phyloP scores from a whole-genome alignment of 306 rosid genomes.

The Coriaria nepalensis region DNA sequence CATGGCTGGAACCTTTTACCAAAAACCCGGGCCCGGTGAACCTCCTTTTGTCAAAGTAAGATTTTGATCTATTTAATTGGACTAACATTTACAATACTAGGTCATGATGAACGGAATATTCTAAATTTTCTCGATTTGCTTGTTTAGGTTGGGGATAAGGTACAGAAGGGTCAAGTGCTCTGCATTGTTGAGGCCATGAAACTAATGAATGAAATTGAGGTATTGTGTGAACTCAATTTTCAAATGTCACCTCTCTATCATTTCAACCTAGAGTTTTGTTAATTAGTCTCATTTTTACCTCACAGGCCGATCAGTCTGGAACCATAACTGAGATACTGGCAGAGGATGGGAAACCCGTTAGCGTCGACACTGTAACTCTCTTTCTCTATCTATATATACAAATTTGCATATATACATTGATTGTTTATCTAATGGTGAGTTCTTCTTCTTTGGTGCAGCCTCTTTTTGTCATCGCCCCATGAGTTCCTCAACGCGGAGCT shows the following conservation, averaged over 20 bases:
- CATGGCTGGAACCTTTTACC: slow-evolving; percentile 94
- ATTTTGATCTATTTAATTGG: background rate
- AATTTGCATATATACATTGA: too few species aligned
- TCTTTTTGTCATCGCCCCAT: slow-evolving; percentile 16
- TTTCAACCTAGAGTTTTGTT: too few species aligned
- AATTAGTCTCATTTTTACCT: slow-evolving; percentile 8
- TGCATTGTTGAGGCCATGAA: slow-evolving; percentile 98
- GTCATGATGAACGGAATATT: background rate
- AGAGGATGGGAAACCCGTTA: slow-evolving; percentile 74
- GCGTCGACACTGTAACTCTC: slow-evolving; percentile 52
- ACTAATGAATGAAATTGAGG: slow-evolving; percentile 95
- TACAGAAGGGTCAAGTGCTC: slow-evolving; percentile 74
- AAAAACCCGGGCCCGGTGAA: slow-evolving; percentile 61
- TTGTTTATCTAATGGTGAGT: background rate
- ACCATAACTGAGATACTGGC: slow-evolving; percentile 43
- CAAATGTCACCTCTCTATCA: background rate
- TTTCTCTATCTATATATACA: slow-evolving; percentile 5
- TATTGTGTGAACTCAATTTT: slow-evolving; percentile 8
- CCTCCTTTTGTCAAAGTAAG: slow-evolving; percentile 84
- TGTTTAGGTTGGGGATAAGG: slow-evolving; percentile 87
- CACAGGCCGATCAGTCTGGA: slow-evolving; percentile 86
- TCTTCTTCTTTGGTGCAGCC: slow-evolving; percentile 10
- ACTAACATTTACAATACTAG: background rate
- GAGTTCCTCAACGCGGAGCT: background rate
- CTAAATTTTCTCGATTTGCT: background rate